Base-by-base conservation (phyloP, 1,284 basidiomycete species). In the Trichosporon ovoides region DNA sequence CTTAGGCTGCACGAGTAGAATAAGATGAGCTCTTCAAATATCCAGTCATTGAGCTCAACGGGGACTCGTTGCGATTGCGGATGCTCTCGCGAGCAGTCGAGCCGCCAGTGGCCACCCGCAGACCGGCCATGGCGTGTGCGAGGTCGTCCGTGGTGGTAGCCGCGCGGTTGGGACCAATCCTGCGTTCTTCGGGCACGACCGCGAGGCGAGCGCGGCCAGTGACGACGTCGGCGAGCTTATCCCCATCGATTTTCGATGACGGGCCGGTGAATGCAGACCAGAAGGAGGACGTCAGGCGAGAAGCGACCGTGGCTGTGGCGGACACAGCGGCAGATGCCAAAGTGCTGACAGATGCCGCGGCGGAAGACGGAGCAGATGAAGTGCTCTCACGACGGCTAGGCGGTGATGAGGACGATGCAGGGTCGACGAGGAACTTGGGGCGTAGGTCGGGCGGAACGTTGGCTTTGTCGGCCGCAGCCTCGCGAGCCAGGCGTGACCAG, bases 401-500 rank as follows among this genome's bases (percentile, higher is more conserved):
- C 28, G 28, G 9, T 31, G 28, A 31, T 31, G 43, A 48, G 2
- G 43, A 24, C 14, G 53, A 37, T 28, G 56, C 24, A 52, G 66
- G 56, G 49, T 72, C 69, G 52, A 69, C 66, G 58, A 73, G 71
- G 65, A 77, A 79, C 59, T 77, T 77, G 16, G 78, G 77, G 57
- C 76, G 70, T 33, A 75, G 55, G 11, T 70, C 69, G 7, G 59
- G 52, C 2, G 73, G 54, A 2, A 78, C 54, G 19, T 66, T 65
- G 43, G 68, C 65, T 61, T 76, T 73, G 50, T 75, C 71, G 12
- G 69, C 66, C 3, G 71, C 70, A 9, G 75, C 77, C 53, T 78
- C 78, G 33, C 75, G 67, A 0, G 88, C 88, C 83, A 92, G 87
- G 75, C 86, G 84, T 36, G 84, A 83, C 90, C 89, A 92, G 1